phyloP scores from a whole-genome alignment of 306 rosid species.

The Boehmeria nivea region DNA sequence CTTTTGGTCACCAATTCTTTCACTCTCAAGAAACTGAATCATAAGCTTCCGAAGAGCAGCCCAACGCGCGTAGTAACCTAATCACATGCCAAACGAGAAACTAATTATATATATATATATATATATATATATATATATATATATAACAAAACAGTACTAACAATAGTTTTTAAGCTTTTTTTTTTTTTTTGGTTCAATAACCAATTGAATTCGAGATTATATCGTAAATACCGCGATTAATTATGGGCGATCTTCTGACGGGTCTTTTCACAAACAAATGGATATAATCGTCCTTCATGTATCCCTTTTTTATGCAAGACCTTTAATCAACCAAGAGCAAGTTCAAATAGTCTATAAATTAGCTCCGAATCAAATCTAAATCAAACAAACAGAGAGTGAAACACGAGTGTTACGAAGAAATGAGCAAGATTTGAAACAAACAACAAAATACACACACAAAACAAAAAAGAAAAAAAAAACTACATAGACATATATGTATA shows the following conservation, averaged over 20 bases:
- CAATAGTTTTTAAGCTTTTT: too few relatives aligned
- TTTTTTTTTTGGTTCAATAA: too few relatives aligned
- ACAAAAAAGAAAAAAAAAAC: neutral
- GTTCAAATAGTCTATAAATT: neutral
- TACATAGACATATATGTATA: neutral
- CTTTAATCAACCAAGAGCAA: conserved; percentile 26
- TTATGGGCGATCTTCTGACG: conserved; percentile 89
- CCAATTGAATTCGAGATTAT: neutral
- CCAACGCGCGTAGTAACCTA: conserved; percentile 92
- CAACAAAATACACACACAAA: neutral
- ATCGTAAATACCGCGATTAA: conserved; percentile 65
- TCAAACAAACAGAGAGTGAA: too few relatives aligned
- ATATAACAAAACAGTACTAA: too few relatives aligned
- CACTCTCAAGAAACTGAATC: conserved; percentile 67
- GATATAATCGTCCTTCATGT: conserved; percentile 85
- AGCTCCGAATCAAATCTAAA: too few relatives aligned
- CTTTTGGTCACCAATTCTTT: conserved; percentile 23
- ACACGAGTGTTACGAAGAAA: neutral
- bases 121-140: too few relatives aligned
- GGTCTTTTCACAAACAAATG: conserved; percentile 85
- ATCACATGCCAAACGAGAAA: neutral
- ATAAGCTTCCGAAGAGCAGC: conserved; percentile 76
- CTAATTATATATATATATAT: too few relatives aligned
- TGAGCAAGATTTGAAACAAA: conserved; percentile 2
- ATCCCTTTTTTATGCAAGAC: conserved; percentile 92